A percentile compares a stretch with the other conserved stretches of the same genome.
These are phyloP conservation scores for Yarrowia keelungensis DNA, from an alignment of 805 yeast species.

Conservation along the genomic window DNA sequence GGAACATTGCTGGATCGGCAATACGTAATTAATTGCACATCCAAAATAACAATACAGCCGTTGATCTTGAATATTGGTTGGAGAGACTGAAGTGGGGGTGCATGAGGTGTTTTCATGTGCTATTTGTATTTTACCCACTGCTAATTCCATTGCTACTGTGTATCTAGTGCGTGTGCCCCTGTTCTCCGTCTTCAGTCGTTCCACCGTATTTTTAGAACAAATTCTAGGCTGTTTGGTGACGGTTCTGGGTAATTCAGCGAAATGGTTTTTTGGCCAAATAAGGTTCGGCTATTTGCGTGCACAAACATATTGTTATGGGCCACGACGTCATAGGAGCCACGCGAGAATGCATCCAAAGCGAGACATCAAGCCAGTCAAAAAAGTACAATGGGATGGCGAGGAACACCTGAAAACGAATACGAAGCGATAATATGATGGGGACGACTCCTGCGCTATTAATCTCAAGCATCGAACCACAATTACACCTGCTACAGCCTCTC, in stretches of 20 bases:
- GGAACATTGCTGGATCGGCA: constrained; percentile 35
- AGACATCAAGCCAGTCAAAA: neutral
- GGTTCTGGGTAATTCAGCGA: neutral
- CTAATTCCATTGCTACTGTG: too few species aligned
- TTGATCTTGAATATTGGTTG: neutral
- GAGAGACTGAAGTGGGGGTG: neutral
- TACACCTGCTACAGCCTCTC: constrained; percentile 21
- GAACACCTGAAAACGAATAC: too few species aligned
- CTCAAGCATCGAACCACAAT: neutral
- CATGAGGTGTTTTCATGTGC: too few species aligned
- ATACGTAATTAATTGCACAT: neutral
- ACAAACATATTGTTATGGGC: constrained; percentile 24
- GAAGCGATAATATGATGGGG: too few species aligned
- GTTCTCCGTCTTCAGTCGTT: neutral
- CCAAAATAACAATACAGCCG: neutral
- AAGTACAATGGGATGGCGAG: neutral
- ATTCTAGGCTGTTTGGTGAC: too few species aligned
- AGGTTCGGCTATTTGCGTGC: constrained; percentile 8
- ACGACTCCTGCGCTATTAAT: neutral
- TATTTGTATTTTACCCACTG: too few species aligned
- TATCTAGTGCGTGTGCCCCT: too few species aligned
- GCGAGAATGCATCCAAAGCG: constrained; percentile 11
- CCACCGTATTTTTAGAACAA: constrained; percentile 5
- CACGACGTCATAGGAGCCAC: constrained; percentile 33
- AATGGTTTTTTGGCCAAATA: neutral